Evolutionary conservation across 768 basidiomycete genomes (phyloP).

Genomic region (Suillus subluteus): DNA sequence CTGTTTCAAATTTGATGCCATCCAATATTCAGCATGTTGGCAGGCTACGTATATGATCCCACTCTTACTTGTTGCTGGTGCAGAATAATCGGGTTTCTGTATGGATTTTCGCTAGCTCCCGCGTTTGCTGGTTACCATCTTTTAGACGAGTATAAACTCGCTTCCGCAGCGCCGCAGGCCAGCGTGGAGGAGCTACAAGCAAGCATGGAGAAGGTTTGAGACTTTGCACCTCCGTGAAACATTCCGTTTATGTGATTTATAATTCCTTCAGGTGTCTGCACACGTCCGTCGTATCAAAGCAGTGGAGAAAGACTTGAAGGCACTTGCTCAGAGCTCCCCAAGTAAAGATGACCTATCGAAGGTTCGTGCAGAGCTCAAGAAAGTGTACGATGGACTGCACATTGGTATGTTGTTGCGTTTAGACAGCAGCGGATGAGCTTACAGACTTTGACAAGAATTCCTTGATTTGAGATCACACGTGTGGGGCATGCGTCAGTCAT

Average conservation of each 20-base stretch:
- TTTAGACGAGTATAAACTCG: constrained; percentile 87
- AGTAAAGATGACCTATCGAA: constrained; percentile 81
- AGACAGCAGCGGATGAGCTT: constrained; percentile 3
- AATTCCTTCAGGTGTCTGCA: constrained; percentile 63
- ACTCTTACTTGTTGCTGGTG: background rate
- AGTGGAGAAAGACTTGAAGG: constrained; percentile 88
- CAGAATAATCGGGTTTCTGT: constrained; percentile 82
- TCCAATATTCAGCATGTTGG: too few species aligned
- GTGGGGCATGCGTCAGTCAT: constrained; percentile 25
- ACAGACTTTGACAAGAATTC: constrained; percentile 54
- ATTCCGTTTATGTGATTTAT: background rate
- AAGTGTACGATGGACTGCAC: constrained; percentile 81
- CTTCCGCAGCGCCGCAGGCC: constrained; percentile 83
- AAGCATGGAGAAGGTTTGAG: constrained; percentile 69
- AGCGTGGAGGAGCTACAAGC: constrained; percentile 86
- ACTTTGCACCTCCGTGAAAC: background rate
- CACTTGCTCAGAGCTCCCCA: constrained; percentile 63
- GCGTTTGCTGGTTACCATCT: constrained; percentile 86
- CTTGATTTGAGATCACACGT: constrained; percentile 80
- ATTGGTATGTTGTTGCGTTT: constrained; percentile 53
- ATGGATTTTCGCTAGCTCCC: constrained; percentile 90
- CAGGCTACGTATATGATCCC: too few species aligned
- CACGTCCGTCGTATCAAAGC: constrained; percentile 83
- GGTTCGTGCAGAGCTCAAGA: constrained; percentile 82
- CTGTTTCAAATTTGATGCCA: too few species aligned